Conservation (phyloP, 768 basidiomycete genomes). For the Amanita phalloides region DNA sequence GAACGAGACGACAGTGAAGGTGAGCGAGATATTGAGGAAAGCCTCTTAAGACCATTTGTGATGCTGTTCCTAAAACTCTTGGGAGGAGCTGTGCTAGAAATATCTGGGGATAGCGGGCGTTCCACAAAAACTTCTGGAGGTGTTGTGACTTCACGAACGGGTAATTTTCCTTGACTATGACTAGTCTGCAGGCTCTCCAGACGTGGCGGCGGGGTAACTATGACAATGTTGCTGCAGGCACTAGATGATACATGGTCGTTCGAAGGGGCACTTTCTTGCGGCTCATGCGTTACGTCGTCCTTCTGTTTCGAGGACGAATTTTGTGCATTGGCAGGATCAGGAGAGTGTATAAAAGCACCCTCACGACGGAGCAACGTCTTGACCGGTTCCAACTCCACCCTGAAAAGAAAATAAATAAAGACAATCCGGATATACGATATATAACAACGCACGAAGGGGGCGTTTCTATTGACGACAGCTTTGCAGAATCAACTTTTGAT, state of each 20-base stretch:
- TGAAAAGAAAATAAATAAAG: background rate
- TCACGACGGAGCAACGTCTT: slow-evolving; percentile 40
- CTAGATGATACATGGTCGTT: background rate
- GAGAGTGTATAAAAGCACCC: slow-evolving; percentile 52
- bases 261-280: background rate
- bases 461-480: background rate
- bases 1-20: slow-evolving; percentile 47
- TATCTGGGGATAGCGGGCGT: background rate
- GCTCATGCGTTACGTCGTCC: too few species aligned
- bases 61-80: slow-evolving; percentile 40
- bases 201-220: slow-evolving; percentile 25
- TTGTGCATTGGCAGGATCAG: slow-evolving; percentile 9
- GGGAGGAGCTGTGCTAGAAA: slow-evolving; percentile 28
- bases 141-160: background rate
- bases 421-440: slow-evolving; percentile 6
- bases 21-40: slow-evolving; percentile 55
- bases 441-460: slow-evolving; percentile 9
- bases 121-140: background rate
- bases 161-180: background rate
- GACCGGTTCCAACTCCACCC: background rate
- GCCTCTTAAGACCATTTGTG: slow-evolving; percentile 33
- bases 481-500: slow-evolving; percentile 3
- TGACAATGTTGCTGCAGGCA: background rate
- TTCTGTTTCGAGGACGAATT: slow-evolving; percentile 5
- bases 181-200: slow-evolving; percentile 14